Evolutionary conservation across 225 moss, liverwort and hornwort species (phyloP), one percentile per base, ranked within the genome.

Genomic region (Pseudisothecium myosuroides): DNA sequence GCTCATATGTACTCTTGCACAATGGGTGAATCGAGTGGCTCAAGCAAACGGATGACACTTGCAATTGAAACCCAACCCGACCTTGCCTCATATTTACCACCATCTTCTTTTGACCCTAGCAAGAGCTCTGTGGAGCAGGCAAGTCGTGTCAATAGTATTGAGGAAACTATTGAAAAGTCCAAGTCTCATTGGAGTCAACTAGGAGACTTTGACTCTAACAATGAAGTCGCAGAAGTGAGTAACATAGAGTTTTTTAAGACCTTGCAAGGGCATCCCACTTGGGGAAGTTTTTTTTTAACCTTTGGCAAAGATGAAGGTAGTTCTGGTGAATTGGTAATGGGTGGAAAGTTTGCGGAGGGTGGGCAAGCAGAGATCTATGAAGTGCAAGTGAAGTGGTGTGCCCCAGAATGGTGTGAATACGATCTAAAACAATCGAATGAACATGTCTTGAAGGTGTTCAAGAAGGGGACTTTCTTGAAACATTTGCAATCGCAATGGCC

Each of bases 351-450:
- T n/a, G 67, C 2, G 0, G 36, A n/a, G n/a, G 71, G 71, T 71
- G 71, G 71, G 14, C 71, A 71, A 41, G 71, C 24, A 41, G 26
- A 71, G 71, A 23, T 71, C 68, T 39, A n/a, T 68, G 13, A 68
- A 2, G 68, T 68, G 10, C 45, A 73, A 73, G 17, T 73, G 5
- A 11, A 28, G 3, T 73, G 47, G 73, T 11, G n/a, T n/a, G n/a
- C n/a, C n/a, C n/a, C n/a, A n/a, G n/a, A n/a, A 5, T 47, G 0
- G 26, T 0, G 10, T 1, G 6, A 7, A 10, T 3, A 0, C 3
- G 3, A 0, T 16, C 1, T 26, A 16, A 0, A 0, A 43, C 0
- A 69, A 1, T 12, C 23, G 0, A 0, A 0, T 31, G 19, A 49
- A 12, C 2, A 1, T 32, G 32, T 32, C 21, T 76, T 76, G 76